Base-by-base conservation (phyloP, 352 stramenopile species). In the Phytophthora crassamura region DNA sequence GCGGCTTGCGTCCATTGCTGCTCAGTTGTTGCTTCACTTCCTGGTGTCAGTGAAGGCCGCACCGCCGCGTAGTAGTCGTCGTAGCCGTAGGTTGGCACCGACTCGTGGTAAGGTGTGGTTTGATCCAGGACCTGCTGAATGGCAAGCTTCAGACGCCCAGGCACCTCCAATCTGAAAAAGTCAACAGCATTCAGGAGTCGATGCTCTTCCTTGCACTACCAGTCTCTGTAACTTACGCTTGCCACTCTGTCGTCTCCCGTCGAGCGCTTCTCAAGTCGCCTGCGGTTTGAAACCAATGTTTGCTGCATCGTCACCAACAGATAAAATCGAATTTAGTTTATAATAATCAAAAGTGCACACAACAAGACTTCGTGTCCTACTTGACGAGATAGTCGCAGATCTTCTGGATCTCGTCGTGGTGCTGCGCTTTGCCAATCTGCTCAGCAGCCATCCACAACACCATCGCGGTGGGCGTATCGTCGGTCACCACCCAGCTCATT, bases 231-330 rank as follows among this genome's bases (percentile, higher is more conserved):
- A 74, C 78, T 16, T 82, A 90, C 82, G 67, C 56, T 41, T 82
- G 79, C 82, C 82, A 90, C 33, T 88, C 77, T 7, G 67, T 58
- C 10, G 65, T 47, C 15, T 76, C 77, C 6, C 71, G 54, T 10
- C 70, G 64, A 32, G 77, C 82, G 12, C 68, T 74, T 8, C 82
- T 80, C 25, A 90, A 55, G 46, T 90, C 82, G 0, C 70, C 74
- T 5, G 79, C 82, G 0, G 76, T 88, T 58, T 89, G 82, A 46
- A 90, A 88, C 82, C 82, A 91, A 53, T 91, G 69, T 35, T 82
- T 87, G 41, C 80, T 90, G 41, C 43, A 42, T 51, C 22, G 28
- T 40, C 39, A 50, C 12, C 28, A n/a, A 33, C 15, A 54, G 15
- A 64, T 32, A 9, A 4, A 55, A 38, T 49, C 14, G 46, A 40